Evolutionary conservation across 2,329 filamentous ascomycete species (phyloP), one percentile per base, ranked within the genome.

Genomic region (Aspergillus quadrilineatus): DNA sequence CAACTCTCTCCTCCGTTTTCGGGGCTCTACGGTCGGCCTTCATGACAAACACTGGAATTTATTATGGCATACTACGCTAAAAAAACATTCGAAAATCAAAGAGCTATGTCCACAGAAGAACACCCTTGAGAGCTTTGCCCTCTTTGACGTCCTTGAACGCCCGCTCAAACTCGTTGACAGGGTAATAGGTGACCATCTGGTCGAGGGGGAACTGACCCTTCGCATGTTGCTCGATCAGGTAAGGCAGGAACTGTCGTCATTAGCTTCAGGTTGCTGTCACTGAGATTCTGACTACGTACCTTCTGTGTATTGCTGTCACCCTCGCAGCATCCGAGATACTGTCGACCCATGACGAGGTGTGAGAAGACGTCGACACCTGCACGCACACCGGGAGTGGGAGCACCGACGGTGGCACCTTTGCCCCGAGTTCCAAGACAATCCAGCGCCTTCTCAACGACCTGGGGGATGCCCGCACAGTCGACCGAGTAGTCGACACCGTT

Each of bases 161-260:
- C 47, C 50, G 37, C 39, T 60, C 60, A 22, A 64, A 65, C 3
- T 71, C 63, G 15, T 63, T 61, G 12, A 74, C 74, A 44, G 73
- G 60, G 64, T 80, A 79, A 6, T 72, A 70, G 65, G 75, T 77
- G 59, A 77, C 70, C 37, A 82, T 56, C 60, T 75, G 74, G 36
- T 81, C 75, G 15, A 81, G 70, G 0, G 79, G 79, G 53, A 82
- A 80, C 57, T 70, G 75, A 8, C 79, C 79, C 53, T 77, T 69
- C 3, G 68, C 62, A 58, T 79, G 78, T 75, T 79, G 79, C 50
- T 77, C 64, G n/a, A 82, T 77, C 73, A 81, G 70, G 62, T 77
- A 70, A 0, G 80, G 79, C 10, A 82, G 37, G 48, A 60, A 58
- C 57, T 60, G 12, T 41, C 7, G 6, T 15, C 22, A 9, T 58